Conservation (phyloP, 108 stramenopile species). For the Epithemia pelagica region DNA sequence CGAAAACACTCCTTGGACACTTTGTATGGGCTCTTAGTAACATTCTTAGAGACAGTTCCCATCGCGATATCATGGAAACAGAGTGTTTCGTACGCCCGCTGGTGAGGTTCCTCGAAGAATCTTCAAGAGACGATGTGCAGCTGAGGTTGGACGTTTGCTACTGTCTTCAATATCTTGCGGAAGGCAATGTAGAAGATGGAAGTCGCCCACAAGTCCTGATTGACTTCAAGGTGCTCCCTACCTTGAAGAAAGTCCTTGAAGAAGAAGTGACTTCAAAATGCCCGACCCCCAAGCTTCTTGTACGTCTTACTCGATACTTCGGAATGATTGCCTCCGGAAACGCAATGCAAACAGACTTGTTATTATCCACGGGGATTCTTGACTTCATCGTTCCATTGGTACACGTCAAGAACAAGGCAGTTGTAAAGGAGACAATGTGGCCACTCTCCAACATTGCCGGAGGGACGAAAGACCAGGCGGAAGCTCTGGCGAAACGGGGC, state of each 20-base stretch:
- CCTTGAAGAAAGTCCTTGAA: background rate
- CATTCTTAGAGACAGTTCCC: background rate
- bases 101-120: background rate
- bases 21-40: background rate
- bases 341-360: constrained; percentile 26
- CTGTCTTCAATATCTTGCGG: background rate
- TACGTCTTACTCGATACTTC: background rate
- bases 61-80: background rate
- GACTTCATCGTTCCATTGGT: background rate
- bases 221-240: background rate
- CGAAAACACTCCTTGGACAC: background rate
- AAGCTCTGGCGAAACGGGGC: constrained; percentile 24
- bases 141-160: background rate
- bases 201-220: background rate
- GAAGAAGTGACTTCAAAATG: background rate
- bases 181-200: background rate
- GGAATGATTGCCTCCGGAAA: constrained; percentile 13
- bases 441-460: constrained; percentile 89
- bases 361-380: constrained; percentile 8
- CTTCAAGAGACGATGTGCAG: background rate
- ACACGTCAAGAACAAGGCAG: background rate
- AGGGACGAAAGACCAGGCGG: constrained; percentile 75
- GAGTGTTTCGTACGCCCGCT: background rate
- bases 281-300: background rate
- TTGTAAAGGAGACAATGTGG: constrained; percentile 85